Evolutionary conservation across 2,329 filamentous ascomycete species (phyloP).

Genomic region (Apiospora aurea): DNA sequence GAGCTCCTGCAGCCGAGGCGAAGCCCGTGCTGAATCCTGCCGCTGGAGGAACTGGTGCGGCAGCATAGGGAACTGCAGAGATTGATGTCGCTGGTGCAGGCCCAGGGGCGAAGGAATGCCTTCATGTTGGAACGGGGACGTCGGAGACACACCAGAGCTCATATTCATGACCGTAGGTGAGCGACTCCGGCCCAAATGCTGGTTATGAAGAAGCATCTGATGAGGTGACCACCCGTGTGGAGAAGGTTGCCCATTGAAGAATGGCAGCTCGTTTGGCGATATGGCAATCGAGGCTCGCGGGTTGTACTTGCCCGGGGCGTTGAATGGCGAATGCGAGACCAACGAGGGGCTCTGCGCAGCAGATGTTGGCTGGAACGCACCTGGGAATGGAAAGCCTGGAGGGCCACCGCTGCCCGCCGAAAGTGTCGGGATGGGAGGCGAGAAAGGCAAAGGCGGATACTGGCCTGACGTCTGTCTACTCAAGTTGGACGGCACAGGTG

Average conservation of each 20-base stretch:
- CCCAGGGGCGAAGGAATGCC: conserved; percentile 52
- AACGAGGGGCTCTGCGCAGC: conserved; percentile 69
- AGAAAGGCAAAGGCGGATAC: conserved; percentile 80
- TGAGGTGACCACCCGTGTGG: conserved; percentile 63
- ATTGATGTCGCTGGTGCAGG: conserved; percentile 60
- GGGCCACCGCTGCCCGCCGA: conserved; percentile 75
- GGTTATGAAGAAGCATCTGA: conserved; percentile 55
- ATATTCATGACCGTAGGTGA: conserved; percentile 69
- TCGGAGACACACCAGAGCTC: conserved; percentile 66
- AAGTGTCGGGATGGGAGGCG: conserved; percentile 80
- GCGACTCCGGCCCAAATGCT: conserved; percentile 60
- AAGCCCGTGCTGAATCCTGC: conserved; percentile 61
- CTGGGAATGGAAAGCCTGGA: conserved; percentile 63
- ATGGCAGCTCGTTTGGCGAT: conserved; percentile 66
- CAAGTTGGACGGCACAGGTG: conserved; percentile 67
- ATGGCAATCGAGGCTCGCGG: conserved; percentile 76
- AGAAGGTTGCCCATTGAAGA: conserved; percentile 69
- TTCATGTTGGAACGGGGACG: conserved; percentile 67
- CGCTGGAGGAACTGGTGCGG: conserved; percentile 63
- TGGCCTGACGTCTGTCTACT: conserved; percentile 76
- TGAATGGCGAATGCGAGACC: conserved; percentile 74
- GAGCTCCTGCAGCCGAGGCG: conserved; percentile 73
- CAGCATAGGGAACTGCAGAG: conserved; percentile 63
- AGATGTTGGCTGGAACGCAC: conserved; percentile 66
- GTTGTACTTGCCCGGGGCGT: conserved; percentile 68